Conservation (phyloP, 106 monocot species). For the Dioscorea zingiberensis region DNA sequence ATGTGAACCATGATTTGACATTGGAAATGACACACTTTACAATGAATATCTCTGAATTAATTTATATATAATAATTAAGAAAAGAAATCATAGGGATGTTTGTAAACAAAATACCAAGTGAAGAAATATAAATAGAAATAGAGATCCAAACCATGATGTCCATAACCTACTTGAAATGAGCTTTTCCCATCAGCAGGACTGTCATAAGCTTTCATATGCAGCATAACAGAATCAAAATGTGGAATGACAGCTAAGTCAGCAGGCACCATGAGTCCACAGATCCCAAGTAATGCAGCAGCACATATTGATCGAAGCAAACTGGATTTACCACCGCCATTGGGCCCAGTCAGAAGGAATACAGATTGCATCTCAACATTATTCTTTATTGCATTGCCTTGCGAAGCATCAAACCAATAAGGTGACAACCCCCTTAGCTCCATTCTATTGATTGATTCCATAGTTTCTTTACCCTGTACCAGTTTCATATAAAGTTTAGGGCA, state of each 20-base stretch:
- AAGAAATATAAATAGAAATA: neutral
- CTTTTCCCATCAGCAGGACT: constrained; percentile 98
- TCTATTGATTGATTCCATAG: constrained; percentile 6
- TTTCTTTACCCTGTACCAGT: neutral
- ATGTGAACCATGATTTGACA: too few species aligned
- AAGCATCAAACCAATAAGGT: constrained; percentile 91
- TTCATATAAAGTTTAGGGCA: too few species aligned
- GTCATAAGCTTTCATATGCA: constrained; percentile 97
- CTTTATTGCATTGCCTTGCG: constrained; percentile 61
- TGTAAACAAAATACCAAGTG: too few species aligned
- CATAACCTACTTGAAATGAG: constrained; percentile 73
- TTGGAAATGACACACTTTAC: too few species aligned
- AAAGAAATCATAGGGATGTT: too few species aligned
- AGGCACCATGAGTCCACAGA: constrained; percentile 97
- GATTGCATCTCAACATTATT: constrained; percentile 77
- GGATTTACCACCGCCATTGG: constrained; percentile 99
- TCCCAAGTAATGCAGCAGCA: constrained; percentile 93
- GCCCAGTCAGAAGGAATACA: constrained; percentile 89
- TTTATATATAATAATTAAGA: too few species aligned
- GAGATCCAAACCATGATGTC: neutral
- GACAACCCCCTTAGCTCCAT: constrained; percentile 56
- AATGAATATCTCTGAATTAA: too few species aligned
- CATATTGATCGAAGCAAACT: constrained; percentile 92
- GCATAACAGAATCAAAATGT: constrained; percentile 93
- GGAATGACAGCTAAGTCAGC: constrained; percentile 78